These are phyloP conservation scores for Fabrea salina DNA, from an alignment of 169 alveolate species.

Conservation along the genomic window DNA sequence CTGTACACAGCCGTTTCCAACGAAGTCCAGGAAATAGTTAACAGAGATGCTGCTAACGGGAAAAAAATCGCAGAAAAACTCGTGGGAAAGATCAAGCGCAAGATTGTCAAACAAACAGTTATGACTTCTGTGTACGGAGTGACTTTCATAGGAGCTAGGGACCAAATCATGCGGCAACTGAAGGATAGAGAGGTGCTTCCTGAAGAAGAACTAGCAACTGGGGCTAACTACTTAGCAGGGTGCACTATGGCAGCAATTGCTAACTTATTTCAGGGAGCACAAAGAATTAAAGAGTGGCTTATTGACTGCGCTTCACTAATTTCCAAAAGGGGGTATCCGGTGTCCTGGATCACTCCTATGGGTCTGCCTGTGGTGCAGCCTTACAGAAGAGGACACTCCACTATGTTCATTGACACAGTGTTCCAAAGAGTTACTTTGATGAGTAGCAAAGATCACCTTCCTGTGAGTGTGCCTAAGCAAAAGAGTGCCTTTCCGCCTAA, in stretches of 20 bases:
- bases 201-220: constrained; percentile 38
- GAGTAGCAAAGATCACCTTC: constrained; percentile 47
- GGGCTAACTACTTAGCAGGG: constrained; percentile 84
- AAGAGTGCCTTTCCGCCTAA: constrained; percentile 97
- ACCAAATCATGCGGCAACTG: constrained; percentile 80
- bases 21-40: constrained; percentile 58
- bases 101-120: constrained; percentile 97
- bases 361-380: constrained; percentile 96
- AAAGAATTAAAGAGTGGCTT: constrained; percentile 93
- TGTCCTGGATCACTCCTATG: constrained; percentile 93
- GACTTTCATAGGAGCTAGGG: constrained; percentile 91
- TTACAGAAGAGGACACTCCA: constrained; percentile 73
- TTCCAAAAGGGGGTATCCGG: constrained; percentile 89
- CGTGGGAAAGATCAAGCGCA: constrained; percentile 82
- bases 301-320: constrained; percentile 87
- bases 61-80: constrained; percentile 70
- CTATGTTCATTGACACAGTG: constrained; percentile 79
- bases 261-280: constrained; percentile 92
- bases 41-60: constrained; percentile 41
- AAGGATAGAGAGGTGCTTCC: constrained; percentile 61
- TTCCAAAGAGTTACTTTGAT: constrained; percentile 81
- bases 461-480: constrained; percentile 71
- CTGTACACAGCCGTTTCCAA: constrained; percentile 90
- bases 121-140: constrained; percentile 99
- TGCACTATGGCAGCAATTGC: constrained; percentile 89